Base-by-base conservation (phyloP, 768 basidiomycete species). In the Daedaleopsis nitida region DNA sequence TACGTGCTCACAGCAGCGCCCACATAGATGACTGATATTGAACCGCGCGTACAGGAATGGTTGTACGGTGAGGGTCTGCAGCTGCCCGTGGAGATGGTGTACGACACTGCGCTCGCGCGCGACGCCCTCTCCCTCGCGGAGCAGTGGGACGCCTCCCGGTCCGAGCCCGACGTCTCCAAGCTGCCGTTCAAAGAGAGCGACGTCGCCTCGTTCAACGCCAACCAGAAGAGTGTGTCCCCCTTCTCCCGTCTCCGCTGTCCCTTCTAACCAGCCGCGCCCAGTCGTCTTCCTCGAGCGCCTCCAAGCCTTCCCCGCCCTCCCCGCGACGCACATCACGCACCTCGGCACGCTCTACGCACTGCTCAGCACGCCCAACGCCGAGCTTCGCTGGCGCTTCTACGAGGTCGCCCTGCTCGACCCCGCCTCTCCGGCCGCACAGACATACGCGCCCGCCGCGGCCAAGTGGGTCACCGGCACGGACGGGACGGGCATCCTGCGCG, bases 211-310 rank as follows among this genome's bases (percentile, higher is more conserved):
- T 89, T 93, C 72, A 85, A 85, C 63, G 81, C 90, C 0, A 89
- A 89, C 66, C 94, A 96, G 72, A 92, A 85, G 66, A 78, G 92
- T 91, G 53, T 63, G 80, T 75, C 17, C 27, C 34, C 44, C 9
- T 27, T 14, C 23, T 10, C 10, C 19, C 57, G 47, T 47, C 17
- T 17, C 45, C 21, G 9, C 13, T 5, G 11, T 7, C 21, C 23
- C 21, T 23, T 1, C 19, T 24, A 24, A 23, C 21, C 47, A 13
- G 0, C 47, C 45, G 9, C n/a, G n/a, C 7, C 45, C 68, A 91
- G 91, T 91, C 60, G 92, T 87, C 55, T 95, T 96, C 80, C 83
- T 96, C 48, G 89, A 95, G 72, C 85, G 84, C 47, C 80, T 96
- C 6, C 83, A 89, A 63, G 75, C 83, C n/a, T 84, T 82, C 68